A percentile compares a stretch with the other conserved stretches of the same genome.
Evolutionary conservation across 805 yeast genomes (phyloP).

Genomic region (Lipomyces spencermartinsiae): DNA sequence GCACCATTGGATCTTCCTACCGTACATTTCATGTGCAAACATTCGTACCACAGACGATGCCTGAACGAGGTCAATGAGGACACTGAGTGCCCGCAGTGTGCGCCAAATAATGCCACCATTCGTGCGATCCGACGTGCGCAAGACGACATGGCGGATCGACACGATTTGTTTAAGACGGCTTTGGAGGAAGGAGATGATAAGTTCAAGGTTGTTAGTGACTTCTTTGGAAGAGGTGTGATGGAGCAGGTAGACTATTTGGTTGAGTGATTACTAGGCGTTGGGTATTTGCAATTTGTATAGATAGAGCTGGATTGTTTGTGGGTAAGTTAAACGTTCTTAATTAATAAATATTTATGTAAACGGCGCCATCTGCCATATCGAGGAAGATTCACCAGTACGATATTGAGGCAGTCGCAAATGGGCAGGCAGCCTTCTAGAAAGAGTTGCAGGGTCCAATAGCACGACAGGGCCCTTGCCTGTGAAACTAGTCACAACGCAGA

Average conservation of each 20-base stretch:
- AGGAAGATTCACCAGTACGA: too few species aligned
- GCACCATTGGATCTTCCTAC: conserved; percentile 75
- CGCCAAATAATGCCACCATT: conserved; percentile 71
- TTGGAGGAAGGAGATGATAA: conserved; percentile 61
- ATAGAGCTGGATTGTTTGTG: background rate
- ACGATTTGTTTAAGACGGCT: conserved; percentile 66
- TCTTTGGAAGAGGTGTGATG: conserved; percentile 87
- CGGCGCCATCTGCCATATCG: too few species aligned
- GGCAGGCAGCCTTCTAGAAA: too few species aligned
- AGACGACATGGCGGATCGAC: conserved; percentile 63
- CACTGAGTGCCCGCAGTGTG: conserved; percentile 74
- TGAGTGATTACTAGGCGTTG: conserved; percentile 11
- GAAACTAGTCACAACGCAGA: too few species aligned
- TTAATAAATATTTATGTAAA: too few species aligned
- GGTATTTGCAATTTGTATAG: background rate
- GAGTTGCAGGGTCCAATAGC: too few species aligned
- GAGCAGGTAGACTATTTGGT: conserved; percentile 47
- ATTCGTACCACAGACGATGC: conserved; percentile 85
- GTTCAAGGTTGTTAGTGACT: conserved; percentile 78
- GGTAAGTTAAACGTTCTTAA: background rate
- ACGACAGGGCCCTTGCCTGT: too few species aligned
- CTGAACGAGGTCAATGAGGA: conserved; percentile 48
- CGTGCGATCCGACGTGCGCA: conserved; percentile 65
- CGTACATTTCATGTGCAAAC: conserved; percentile 83
- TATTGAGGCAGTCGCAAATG: too few species aligned